These are phyloP conservation scores for Coleophoma cylindrospora DNA, from an alignment of 2,329 filamentous ascomycete species.

Conservation along the genomic window DNA sequence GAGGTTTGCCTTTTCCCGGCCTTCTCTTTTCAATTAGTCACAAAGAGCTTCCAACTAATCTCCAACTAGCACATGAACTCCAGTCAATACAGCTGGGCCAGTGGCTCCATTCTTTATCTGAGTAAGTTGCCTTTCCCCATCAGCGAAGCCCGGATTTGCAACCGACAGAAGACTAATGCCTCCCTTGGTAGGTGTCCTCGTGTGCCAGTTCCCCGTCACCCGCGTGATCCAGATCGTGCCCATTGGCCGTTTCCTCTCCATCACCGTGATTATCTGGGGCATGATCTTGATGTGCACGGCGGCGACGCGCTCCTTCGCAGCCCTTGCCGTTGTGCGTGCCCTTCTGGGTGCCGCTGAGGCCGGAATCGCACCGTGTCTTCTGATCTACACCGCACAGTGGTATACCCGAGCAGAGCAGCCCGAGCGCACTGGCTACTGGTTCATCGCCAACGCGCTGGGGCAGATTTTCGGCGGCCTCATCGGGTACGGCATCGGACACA, in stretches of 20 bases:
- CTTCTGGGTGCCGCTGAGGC: conserved; percentile 20
- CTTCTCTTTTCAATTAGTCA: too few species aligned
- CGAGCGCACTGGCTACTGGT: conserved; percentile 20
- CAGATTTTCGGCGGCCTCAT: conserved; percentile 1
- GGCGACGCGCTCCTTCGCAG: conserved; percentile 30
- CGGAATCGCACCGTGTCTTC: conserved; percentile 23
- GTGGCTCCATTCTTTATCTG: conserved; percentile 38
- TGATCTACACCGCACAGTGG: conserved; percentile 26
- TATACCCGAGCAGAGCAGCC: conserved; percentile 27
- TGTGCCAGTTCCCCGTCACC: conserved; percentile 48
- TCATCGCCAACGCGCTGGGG: conserved; percentile 3
- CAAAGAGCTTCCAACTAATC: neutral
- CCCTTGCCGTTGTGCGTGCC: conserved; percentile 14
- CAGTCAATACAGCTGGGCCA: conserved; percentile 42
- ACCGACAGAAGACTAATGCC: too few species aligned
- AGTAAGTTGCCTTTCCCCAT: conserved; percentile 32
- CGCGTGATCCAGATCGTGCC: conserved; percentile 44
- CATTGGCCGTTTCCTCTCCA: conserved; percentile 44
- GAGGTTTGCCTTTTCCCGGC: neutral
- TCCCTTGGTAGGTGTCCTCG: conserved; percentile 37
- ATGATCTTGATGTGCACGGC: conserved; percentile 28
- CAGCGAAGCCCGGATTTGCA: too few species aligned
- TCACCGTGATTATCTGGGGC: conserved; percentile 46
- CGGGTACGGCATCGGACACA: conserved; percentile 27
- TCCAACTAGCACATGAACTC: conserved; percentile 32